Evolutionary conservation across 768 basidiomycete genomes (phyloP).

Genomic region (Cystofilobasidium capitatum): DNA sequence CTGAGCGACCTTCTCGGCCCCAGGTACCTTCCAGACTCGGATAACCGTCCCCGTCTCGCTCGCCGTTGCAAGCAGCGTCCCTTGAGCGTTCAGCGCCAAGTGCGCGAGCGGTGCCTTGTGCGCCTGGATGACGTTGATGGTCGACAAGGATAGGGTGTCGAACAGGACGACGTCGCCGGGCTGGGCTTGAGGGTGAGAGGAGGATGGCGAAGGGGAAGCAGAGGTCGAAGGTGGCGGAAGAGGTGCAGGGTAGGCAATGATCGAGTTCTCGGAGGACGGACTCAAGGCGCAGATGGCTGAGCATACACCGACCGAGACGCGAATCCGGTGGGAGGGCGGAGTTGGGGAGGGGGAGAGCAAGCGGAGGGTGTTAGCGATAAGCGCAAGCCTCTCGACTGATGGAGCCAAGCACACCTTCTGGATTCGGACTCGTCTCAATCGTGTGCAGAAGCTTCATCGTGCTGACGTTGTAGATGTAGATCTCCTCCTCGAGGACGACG

Average conservation of each 20-base stretch:
- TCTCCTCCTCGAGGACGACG: slow-evolving; percentile 91
- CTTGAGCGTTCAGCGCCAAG: slow-evolving; percentile 72
- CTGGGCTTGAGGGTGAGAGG: slow-evolving; percentile 36
- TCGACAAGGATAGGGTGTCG: slow-evolving; percentile 80
- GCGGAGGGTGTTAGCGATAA: no score
- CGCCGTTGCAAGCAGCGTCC: slow-evolving; percentile 83
- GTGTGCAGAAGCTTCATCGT: slow-evolving; percentile 97
- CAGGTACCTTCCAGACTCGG: slow-evolving; percentile 81
- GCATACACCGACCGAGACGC: background rate
- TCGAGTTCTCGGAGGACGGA: slow-evolving; percentile 83
- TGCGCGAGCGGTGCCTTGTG: slow-evolving; percentile 89
- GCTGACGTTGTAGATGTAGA: slow-evolving; percentile 97
- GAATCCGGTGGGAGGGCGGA: no score
- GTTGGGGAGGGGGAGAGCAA: background rate
- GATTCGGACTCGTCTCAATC: slow-evolving; percentile 91
- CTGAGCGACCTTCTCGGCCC: slow-evolving; percentile 88
- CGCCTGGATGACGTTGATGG: slow-evolving; percentile 91
- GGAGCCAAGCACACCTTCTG: slow-evolving; percentile 60
- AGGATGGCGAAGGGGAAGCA: slow-evolving; percentile 43
- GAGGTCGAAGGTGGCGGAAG: slow-evolving; percentile 70
- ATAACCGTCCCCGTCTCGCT: slow-evolving; percentile 96
- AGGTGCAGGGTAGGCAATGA: slow-evolving; percentile 91
- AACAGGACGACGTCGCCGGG: slow-evolving; percentile 78
- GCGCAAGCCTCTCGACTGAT: no score
- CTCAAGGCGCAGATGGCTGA: slow-evolving; percentile 88